A percentile compares a stretch with the other conserved stretches of the same genome.
Conservation (phyloP, 2,329 filamentous ascomycete genomes). For the Graphiopsis chlorocephala region DNA sequence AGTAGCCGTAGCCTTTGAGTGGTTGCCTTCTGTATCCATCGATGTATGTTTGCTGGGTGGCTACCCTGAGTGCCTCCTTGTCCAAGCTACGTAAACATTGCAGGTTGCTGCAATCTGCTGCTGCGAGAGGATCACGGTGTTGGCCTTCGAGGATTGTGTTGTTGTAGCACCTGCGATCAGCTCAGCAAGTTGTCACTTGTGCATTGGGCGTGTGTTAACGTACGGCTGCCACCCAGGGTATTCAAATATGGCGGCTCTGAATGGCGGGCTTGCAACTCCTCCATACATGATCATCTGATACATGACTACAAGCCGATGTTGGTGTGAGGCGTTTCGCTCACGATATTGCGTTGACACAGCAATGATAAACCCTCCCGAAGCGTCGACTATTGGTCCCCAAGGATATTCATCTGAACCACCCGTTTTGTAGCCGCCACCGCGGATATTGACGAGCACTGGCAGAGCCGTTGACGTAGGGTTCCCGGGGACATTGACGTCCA, state of each 20-base stretch:
- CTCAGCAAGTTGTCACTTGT: background rate
- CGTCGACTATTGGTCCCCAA: slow-evolving; percentile 29
- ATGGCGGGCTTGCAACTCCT: slow-evolving; percentile 32
- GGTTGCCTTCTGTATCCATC: background rate
- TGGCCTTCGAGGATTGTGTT: slow-evolving; percentile 31
- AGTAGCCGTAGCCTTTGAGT: slow-evolving; percentile 32
- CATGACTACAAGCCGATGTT: slow-evolving; percentile 14
- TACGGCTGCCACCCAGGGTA: slow-evolving; percentile 37
- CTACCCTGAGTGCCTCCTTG: background rate
- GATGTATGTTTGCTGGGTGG: slow-evolving; percentile 11
- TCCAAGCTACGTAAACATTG: slow-evolving; percentile 26
- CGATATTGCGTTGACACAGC: slow-evolving; percentile 34
- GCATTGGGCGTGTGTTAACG: background rate
- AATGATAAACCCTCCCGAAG: slow-evolving; percentile 34
- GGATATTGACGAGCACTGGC: slow-evolving; percentile 36
- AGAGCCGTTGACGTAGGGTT: slow-evolving; percentile 31
- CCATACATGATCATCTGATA: slow-evolving; percentile 16
- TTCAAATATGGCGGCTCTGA: slow-evolving; percentile 43
- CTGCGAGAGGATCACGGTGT: slow-evolving; percentile 22
- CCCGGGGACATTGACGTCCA: slow-evolving; percentile 41
- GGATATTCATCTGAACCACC: slow-evolving; percentile 18
- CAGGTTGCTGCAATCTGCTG: slow-evolving; percentile 33
- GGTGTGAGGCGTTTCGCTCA: too few relatives aligned
- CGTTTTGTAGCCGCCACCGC: slow-evolving; percentile 38
- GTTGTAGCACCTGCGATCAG: slow-evolving; percentile 16